phyloP scores from a whole-genome alignment of 345 rosid genomes.

The Salix udensis region DNA sequence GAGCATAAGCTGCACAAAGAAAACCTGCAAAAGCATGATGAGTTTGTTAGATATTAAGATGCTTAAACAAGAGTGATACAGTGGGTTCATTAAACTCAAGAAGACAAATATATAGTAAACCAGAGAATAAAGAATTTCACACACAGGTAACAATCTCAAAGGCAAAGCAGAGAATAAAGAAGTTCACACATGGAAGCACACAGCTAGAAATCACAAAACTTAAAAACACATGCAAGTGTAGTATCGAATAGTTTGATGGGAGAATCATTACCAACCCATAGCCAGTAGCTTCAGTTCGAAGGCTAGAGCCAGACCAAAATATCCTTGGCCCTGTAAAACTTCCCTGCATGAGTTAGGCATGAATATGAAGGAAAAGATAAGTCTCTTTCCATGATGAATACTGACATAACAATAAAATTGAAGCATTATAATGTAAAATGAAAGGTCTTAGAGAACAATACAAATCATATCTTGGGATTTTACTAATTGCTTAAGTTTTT shows the following conservation, averaged over 20 bases:
- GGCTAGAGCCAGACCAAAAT: slow-evolving; percentile 98
- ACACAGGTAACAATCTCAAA: background rate
- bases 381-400: slow-evolving; percentile 7
- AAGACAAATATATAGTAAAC: background rate
- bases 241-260: slow-evolving; percentile 8
- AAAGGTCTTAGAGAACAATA: background rate
- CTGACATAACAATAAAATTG: background rate
- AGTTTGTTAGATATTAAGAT: slow-evolving; percentile 17
- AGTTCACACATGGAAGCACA: background rate
- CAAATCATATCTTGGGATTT: too few species aligned
- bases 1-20: slow-evolving; percentile 90
- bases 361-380: slow-evolving; percentile 37
- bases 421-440: background rate
- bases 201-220: background rate
- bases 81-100: background rate
- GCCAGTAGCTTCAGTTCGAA: slow-evolving; percentile 99
- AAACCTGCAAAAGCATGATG: slow-evolving; percentile 62
- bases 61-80: background rate
- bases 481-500: too few species aligned
- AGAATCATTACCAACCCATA: slow-evolving; percentile 80
- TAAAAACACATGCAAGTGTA: slow-evolving; percentile 2
- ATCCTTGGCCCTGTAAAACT: slow-evolving; percentile 96
- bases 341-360: slow-evolving; percentile 85
- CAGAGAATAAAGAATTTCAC: slow-evolving; percentile 1
- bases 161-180: background rate